Base-by-base conservation (phyloP, 2,329 filamentous ascomycete genomes). In the Exophiala mesophila region DNA sequence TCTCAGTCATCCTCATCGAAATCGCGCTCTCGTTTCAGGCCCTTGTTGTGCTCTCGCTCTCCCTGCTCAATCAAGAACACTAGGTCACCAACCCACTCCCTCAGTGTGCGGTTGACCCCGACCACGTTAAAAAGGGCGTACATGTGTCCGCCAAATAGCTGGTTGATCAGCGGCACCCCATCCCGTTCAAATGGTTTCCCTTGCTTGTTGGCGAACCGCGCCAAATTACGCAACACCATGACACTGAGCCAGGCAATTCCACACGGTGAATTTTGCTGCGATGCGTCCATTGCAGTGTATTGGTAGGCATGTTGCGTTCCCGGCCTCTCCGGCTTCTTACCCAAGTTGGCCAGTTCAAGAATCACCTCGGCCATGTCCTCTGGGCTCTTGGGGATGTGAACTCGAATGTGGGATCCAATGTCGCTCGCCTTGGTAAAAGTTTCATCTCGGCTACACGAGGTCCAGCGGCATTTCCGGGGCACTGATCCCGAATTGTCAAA, bases 161-260 rank as follows among this genome's bases (percentile, higher is more conserved):
- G 36, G 28, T 48, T 40, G 24, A 46, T 52, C 2, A 55, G 44
- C 6, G 24, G 39, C 9, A 45, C 36, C 12, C 51, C 49, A 17
- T 52, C 39, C 32, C 49, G 42, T 23, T 54, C 47, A 31, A 51
- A 52, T 15, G 36, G 36, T n/a, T 44, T 36, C 9, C 53, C 53
- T 36, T 56, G 40, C 35, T 46, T 47, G 39, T 47, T 51, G 3
- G 69, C 57, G 45, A 68, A 67, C 7, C 65, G 56, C 7, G 68
- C 65, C 19, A 73, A 57, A 37, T 73, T 73, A 30, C 69, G 65
- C 51, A 73, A 49, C 3, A 73, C 63, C 33, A 73, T 55, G 5
- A 66, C 61, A 19, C 68, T 66, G 52, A 70, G 70, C 55, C 70
- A 70, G 15, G 70, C 65, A 12, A 71, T 59, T 8, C 70, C 70